These are phyloP conservation scores for Emergomyces africanus DNA, from an alignment of 2,329 filamentous ascomycete species.

Conservation along the genomic window DNA sequence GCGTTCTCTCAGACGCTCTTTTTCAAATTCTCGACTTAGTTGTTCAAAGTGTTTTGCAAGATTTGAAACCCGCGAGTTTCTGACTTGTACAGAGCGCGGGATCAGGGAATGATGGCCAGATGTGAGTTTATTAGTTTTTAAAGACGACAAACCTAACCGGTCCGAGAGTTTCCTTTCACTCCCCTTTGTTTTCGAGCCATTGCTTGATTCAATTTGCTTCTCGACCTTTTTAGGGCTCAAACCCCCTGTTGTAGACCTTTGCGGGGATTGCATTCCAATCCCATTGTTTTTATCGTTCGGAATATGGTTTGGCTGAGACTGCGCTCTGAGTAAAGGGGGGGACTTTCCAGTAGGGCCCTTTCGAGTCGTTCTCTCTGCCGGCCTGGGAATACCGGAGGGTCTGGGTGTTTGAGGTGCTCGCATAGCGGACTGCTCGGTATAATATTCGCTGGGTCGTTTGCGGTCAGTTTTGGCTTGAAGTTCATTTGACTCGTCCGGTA, in stretches of 20 bases:
- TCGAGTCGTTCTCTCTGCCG: conserved; percentile 15
- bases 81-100: conserved; percentile 63
- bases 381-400: conserved; percentile 29
- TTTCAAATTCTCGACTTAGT: conserved; percentile 90
- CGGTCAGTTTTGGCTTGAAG: conserved; percentile 10
- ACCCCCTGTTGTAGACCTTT: conserved; percentile 11
- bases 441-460: conserved; percentile 2
- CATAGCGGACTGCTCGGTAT: neutral
- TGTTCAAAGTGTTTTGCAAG: conserved; percentile 94
- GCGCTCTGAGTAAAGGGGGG: conserved; percentile 38
- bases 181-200: conserved; percentile 23
- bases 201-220: conserved; percentile 14
- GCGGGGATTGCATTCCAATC: neutral
- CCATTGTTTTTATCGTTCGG: neutral
- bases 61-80: conserved; percentile 71
- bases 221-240: conserved; percentile 7
- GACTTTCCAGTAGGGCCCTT: conserved; percentile 24
- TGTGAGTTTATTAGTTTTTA: conserved; percentile 45
- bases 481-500: conserved; percentile 2
- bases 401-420: conserved; percentile 14
- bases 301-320: conserved; percentile 37
- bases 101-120: conserved; percentile 58
- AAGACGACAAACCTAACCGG: conserved; percentile 50
- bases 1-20: conserved; percentile 76
- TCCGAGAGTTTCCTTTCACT: conserved; percentile 66